Percentiles rank a stretch among this genome's conserved stretches.
Conservation (phyloP, 139 green algal genomes). For the Mesotaenium endlicherianum region DNA sequence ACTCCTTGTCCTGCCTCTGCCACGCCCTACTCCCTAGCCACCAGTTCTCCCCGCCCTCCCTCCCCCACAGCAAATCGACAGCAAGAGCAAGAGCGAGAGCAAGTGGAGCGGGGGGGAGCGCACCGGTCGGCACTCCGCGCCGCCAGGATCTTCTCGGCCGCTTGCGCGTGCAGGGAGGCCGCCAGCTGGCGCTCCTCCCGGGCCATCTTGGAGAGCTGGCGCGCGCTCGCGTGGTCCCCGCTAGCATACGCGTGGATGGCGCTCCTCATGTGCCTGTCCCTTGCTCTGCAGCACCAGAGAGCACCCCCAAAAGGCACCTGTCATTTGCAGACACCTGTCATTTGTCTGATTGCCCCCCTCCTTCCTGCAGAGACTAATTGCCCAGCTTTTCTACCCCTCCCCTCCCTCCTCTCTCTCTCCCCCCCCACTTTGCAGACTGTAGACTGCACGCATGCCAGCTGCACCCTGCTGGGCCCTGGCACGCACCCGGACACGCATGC, state of each 20-base stretch:
- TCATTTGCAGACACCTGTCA: no score
- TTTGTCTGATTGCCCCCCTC: no score
- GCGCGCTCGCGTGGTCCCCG: slow-evolving; percentile 3
- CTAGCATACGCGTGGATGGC: background rate
- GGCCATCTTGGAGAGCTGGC: background rate
- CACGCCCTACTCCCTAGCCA: background rate
- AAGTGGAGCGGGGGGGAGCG: background rate
- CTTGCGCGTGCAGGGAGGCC: background rate
- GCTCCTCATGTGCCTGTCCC: background rate
- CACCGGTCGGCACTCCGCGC: slow-evolving; percentile 7
- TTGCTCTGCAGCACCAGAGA: background rate
- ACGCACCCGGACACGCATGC: no score
- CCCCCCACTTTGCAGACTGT: no score
- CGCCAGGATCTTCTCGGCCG: slow-evolving; percentile 1
- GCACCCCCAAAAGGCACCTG: no score
- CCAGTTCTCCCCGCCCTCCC: background rate
- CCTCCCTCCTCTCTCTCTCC: no score
- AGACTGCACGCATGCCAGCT: no score
- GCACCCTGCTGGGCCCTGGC: no score
- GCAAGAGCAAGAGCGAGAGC: background rate
- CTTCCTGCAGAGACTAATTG: no score
- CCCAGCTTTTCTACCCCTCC: no score
- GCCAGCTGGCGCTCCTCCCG: slow-evolving; percentile 4
- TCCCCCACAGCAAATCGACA: no score
- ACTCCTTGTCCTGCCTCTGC: no score